phyloP scores from a whole-genome alignment of 1,139 yeast species.

The Yamadazyma aaseri region DNA sequence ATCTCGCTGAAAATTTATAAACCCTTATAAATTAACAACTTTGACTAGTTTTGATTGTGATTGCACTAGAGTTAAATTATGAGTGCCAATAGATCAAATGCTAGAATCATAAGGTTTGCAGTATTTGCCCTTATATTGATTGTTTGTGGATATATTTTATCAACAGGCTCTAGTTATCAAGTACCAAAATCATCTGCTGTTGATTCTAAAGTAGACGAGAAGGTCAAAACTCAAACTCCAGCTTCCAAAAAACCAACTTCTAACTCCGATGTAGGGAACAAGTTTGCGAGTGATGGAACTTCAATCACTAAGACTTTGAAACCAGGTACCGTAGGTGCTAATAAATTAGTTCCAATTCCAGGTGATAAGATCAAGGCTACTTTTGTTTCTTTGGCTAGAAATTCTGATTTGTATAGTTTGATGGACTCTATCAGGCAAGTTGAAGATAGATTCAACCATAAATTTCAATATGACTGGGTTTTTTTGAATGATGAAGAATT shows the following conservation, averaged over 20 bases:
- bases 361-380: constrained; percentile 41
- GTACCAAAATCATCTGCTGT: constrained; percentile 14
- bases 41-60: not conserved
- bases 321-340: constrained; percentile 16
- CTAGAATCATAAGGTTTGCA: constrained; percentile 60
- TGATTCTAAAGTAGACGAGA: constrained; percentile 11
- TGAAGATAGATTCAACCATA: constrained; percentile 45
- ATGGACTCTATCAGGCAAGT: constrained; percentile 42
- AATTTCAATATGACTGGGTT: constrained; percentile 47
- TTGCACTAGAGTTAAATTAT: too few species aligned
- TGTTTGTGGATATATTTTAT: constrained; percentile 57
- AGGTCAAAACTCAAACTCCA: constrained; percentile 10
- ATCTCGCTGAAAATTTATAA: not conserved
- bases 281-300: constrained; percentile 6
- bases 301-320: constrained; percentile 6
- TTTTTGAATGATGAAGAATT: constrained; percentile 46
- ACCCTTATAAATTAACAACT: not conserved
- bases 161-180: constrained; percentile 50
- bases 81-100: constrained; percentile 50
- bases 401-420: constrained; percentile 35
- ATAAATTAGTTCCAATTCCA: constrained; percentile 14
- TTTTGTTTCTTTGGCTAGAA: constrained; percentile 46
- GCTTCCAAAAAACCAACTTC: not conserved
- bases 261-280: not conserved
- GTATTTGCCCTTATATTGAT: constrained; percentile 57